Conservation (phyloP, 345 rosid species). For the Rhodamnia rubescens region DNA sequence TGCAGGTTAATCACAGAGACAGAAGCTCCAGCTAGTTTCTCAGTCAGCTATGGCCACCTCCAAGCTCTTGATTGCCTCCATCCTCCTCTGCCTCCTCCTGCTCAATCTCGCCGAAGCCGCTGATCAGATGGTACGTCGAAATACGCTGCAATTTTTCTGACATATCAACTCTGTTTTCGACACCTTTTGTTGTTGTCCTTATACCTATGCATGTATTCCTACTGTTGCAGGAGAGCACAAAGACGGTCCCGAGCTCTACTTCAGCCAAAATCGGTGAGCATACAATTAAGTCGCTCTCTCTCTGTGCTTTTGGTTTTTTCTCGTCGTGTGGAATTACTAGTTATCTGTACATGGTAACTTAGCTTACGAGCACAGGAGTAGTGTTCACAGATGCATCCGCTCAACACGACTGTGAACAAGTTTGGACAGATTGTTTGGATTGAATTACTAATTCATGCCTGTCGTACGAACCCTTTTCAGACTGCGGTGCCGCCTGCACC, state of each 20-base stretch:
- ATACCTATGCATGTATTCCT: background rate
- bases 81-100: background rate
- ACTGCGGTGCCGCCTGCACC: conserved; percentile 50
- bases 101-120: background rate
- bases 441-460: background rate
- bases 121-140: background rate
- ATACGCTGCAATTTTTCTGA: too few relatives aligned
- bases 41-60: background rate
- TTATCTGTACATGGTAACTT: background rate
- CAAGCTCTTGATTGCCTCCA: background rate
- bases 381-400: background rate
- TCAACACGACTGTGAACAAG: background rate
- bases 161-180: background rate
- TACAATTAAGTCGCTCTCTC: background rate
- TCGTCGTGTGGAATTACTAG: background rate
- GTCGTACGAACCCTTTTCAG: conserved; percentile 6
- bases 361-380: background rate
- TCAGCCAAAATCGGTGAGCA: background rate
- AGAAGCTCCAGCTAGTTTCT: background rate
- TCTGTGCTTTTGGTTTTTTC: background rate
- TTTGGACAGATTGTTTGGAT: background rate
- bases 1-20: background rate
- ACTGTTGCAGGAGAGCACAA: background rate
- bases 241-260: background rate
- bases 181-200: background rate